Percentiles rank a stretch among this genome's conserved stretches.
These are phyloP conservation scores for Fusarium sp. DNA, from an alignment of 2,329 filamentous ascomycete genomes.

Conservation along the genomic window DNA sequence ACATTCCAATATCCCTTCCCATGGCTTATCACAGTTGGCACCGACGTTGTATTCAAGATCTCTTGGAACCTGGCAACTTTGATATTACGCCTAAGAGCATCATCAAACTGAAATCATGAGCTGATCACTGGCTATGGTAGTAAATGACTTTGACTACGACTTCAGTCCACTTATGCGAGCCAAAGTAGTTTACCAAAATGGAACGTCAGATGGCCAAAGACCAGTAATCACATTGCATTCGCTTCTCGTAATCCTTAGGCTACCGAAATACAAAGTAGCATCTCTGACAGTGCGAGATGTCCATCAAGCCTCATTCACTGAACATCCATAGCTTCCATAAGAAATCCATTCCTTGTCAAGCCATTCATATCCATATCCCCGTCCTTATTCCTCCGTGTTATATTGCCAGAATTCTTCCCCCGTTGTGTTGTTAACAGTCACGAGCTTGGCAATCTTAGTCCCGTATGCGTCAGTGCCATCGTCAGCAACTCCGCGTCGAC, in stretches of 20 bases:
- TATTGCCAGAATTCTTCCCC: conserved; percentile 33
- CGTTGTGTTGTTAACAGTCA: conserved; percentile 22
- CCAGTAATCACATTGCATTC: neutral
- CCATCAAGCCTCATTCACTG: neutral
- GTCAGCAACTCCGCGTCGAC: conserved; percentile 28
- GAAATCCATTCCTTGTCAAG: neutral
- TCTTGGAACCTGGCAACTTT: too few relatives aligned
- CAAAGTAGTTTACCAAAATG: too few relatives aligned
- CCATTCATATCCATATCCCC: neutral
- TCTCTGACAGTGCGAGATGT: neutral
- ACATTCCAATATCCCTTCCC: too few relatives aligned
- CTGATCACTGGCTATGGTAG: too few relatives aligned
- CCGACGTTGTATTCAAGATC: too few relatives aligned
- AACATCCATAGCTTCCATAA: neutral
- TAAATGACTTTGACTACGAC: too few relatives aligned
- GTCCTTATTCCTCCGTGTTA: neutral
- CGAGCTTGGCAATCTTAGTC: conserved; percentile 35
- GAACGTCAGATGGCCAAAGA: too few relatives aligned
- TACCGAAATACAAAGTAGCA: neutral
- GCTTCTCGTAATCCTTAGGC: neutral
- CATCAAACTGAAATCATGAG: too few relatives aligned
- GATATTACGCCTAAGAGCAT: too few relatives aligned
- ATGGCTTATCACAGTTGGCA: too few relatives aligned
- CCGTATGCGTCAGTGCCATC: conserved; percentile 33
- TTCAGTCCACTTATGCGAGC: too few relatives aligned